Base-by-base conservation (phyloP, 179 eudicot species). In the Nepenthes alata region DNA sequence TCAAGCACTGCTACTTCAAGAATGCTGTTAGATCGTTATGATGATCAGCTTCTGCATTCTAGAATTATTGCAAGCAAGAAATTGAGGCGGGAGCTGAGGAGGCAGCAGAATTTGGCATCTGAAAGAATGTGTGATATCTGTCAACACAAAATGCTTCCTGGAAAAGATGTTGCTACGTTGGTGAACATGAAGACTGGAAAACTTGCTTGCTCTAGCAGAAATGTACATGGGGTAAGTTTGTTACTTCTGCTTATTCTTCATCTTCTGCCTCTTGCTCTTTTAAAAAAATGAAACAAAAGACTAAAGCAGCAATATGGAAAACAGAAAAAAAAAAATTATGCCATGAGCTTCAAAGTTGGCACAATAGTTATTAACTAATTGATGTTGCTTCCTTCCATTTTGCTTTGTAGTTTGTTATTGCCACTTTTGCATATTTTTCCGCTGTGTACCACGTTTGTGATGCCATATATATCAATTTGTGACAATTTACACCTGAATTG, bases 131-230 rank as follows among this genome's bases (percentile, higher is more conserved):
- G 98, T 72, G 85, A 77, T 71, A 84, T 91, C 51, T 91, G 98
- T 70, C 84, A 81, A 67, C 95, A 81, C 71, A 86, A 78, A 77
- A 79, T 91, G 91, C 84, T 91, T 61, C 95, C 96, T 8, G 88
- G 88, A 45, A 89, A 91, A 77, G 95, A 91, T 72, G 98, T 91
- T 53, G 96, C 91, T 11, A 64, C 96, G 14, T 74, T 88, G 47
- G 65, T 91, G 55, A 91, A 86, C 70, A 61, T 70, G 71, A 84
- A 83, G 57, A 82, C 98, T n/a, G 96, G 95, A 67, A 82, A 75
- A 64, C 83, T 91, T 63, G 85, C 73, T 53, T 91, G 96, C 77
- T 84, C 91, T 35, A 86, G 96, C 58, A 84, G 96, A 79, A 91
- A 91, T 57, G 58, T 67, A 16, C 77, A 82, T 61, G 96, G 98